These are phyloP conservation scores for Nothophaeocryptopus gaeumannii DNA, from an alignment of 2,329 filamentous ascomycete genomes.

Conservation along the genomic window DNA sequence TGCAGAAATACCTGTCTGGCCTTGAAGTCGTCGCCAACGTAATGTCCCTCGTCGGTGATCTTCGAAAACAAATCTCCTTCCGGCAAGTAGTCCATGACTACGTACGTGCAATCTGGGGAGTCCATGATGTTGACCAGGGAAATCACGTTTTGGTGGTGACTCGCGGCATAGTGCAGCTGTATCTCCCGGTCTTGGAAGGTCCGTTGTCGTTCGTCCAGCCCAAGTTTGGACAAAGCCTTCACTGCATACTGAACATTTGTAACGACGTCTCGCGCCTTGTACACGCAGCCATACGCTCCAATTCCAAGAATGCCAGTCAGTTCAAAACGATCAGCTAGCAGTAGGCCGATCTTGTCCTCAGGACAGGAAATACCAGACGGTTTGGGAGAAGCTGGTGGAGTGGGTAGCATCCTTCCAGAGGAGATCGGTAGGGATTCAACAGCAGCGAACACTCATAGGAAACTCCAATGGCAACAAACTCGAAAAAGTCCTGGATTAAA, in stretches of 20 bases:
- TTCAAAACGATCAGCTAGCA: slow-evolving; percentile 79
- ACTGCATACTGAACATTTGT: slow-evolving; percentile 84
- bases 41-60: slow-evolving; percentile 92
- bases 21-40: slow-evolving; percentile 86
- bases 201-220: slow-evolving; percentile 81
- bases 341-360: slow-evolving; percentile 80
- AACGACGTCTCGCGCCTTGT: slow-evolving; percentile 79
- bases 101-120: slow-evolving; percentile 86
- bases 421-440: slow-evolving; percentile 14
- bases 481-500: slow-evolving; percentile 6
- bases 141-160: slow-evolving; percentile 87
- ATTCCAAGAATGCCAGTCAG: slow-evolving; percentile 83
- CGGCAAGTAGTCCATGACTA: slow-evolving; percentile 93
- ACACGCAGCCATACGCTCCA: slow-evolving; percentile 95
- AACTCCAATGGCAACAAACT: slow-evolving; percentile 14
- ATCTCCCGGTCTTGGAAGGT: slow-evolving; percentile 94
- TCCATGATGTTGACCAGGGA: slow-evolving; percentile 93
- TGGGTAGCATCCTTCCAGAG: slow-evolving; percentile 42
- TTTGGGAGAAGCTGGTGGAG: slow-evolving; percentile 49
- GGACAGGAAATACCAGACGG: slow-evolving; percentile 49
- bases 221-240: slow-evolving; percentile 93
- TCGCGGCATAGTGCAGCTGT: slow-evolving; percentile 82
- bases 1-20: slow-evolving; percentile 88
- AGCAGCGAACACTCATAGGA: slow-evolving; percentile 21
- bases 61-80: slow-evolving; percentile 96